phyloP scores from a whole-genome alignment of 192 early-diverging fungal genomes.

The Coemansia umbellata region DNA sequence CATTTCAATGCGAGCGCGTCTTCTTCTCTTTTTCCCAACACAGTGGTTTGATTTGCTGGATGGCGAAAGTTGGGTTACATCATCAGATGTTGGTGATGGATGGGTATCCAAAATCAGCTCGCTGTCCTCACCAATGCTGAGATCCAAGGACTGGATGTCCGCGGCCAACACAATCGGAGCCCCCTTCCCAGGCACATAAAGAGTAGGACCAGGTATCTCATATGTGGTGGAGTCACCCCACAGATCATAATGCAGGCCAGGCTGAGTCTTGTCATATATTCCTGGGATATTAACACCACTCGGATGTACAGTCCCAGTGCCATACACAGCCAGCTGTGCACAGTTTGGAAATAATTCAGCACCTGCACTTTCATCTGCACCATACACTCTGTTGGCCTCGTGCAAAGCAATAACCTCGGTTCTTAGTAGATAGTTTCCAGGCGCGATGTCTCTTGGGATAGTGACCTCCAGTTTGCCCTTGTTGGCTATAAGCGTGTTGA shows the following conservation, averaged over 20 bases:
- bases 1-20: too few species aligned
- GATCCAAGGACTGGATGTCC: too few species aligned
- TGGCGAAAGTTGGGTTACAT: too few species aligned
- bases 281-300: slow-evolving; percentile 11
- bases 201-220: slow-evolving; percentile 20
- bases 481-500: slow-evolving; percentile 11
- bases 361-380: slow-evolving; percentile 2
- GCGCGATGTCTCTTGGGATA: slow-evolving; percentile 22
- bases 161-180: too few species aligned
- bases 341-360: slow-evolving; percentile 33
- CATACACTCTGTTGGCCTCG: slow-evolving; percentile 10
- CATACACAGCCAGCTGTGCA: slow-evolving; percentile 18
- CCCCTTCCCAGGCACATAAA: slow-evolving; percentile 16
- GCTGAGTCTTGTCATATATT: slow-evolving; percentile 12
- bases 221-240: slow-evolving; percentile 8
- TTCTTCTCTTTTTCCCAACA: too few species aligned
- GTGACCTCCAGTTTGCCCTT: slow-evolving; percentile 24
- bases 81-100: too few species aligned
- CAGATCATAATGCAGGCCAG: slow-evolving; percentile 17
- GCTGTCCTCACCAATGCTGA: too few species aligned
- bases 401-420: slow-evolving; percentile 33
- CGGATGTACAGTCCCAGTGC: slow-evolving; percentile 8
- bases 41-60: too few species aligned
- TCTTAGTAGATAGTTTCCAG: slow-evolving; percentile 28
- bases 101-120: too few species aligned